Evolutionary conservation across 305 asterid species (phyloP).

Genomic region (Galium porrigens): DNA sequence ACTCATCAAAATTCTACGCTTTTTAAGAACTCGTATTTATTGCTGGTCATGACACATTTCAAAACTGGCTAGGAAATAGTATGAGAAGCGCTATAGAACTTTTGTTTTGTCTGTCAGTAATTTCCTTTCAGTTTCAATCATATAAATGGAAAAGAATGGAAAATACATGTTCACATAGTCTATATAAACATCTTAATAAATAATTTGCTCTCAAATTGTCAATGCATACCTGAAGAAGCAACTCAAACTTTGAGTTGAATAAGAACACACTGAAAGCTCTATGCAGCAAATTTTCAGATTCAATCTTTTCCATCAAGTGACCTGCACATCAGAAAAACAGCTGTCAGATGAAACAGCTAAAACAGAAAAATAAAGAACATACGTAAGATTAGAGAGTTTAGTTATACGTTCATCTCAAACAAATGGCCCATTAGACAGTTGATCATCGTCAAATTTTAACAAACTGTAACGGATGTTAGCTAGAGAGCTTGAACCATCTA

Average conservation of each 20-base stretch:
- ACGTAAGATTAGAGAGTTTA: background rate
- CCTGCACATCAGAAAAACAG: conserved; percentile 35
- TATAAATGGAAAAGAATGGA: background rate
- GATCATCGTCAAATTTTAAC: background rate
- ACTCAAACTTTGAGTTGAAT: conserved; percentile 75
- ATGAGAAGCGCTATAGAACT: background rate
- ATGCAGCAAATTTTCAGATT: conserved; percentile 61
- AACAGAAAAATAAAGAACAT: background rate
- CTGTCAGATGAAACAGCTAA: background rate
- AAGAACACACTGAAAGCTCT: conserved; percentile 96
- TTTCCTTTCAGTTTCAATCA: background rate
- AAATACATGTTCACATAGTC: background rate
- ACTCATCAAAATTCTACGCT: background rate
- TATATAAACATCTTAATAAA: background rate
- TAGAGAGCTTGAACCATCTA: background rate
- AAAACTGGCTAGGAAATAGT: background rate
- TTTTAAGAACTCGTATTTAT: background rate
- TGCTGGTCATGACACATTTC: background rate
- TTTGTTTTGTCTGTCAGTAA: background rate
- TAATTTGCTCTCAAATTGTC: conserved; percentile 8
- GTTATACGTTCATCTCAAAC: background rate
- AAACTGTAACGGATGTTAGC: background rate
- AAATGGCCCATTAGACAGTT: background rate
- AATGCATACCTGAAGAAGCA: conserved; percentile 61
- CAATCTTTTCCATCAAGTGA: conserved; percentile 89